These are phyloP conservation scores for Vachellia collinsii DNA, from an alignment of 306 rosid genomes.

Conservation along the genomic window DNA sequence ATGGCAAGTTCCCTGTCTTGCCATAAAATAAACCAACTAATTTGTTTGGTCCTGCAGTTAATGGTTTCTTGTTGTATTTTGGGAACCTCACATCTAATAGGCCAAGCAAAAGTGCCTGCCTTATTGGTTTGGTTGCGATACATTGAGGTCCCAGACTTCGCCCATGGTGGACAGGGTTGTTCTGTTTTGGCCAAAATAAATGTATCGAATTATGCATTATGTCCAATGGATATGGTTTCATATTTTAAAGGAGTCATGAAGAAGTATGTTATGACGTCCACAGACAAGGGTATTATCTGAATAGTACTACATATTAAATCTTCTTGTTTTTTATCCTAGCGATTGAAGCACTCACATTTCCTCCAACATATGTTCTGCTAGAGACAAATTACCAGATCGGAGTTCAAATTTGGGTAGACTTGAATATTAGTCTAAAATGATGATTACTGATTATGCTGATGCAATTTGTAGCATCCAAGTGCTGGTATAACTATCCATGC, in stretches of 20 bases:
- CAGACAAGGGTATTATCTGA: neutral
- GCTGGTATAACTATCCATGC: constrained; percentile 1
- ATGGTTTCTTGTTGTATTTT: constrained; percentile 1
- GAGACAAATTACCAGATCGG: neutral
- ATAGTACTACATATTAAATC: neutral
- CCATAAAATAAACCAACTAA: constrained; percentile 10
- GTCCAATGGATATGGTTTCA: constrained; percentile 8
- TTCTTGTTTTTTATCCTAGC: neutral
- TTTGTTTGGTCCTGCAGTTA: constrained; percentile 12
- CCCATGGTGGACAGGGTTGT: constrained; percentile 14
- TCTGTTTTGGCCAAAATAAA: constrained; percentile 6
- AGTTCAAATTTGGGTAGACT: neutral
- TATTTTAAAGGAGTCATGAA: neutral
- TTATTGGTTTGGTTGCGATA: constrained; percentile 11
- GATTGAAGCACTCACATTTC: constrained; percentile 8
- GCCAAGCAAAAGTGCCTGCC: neutral
- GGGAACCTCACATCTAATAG: neutral
- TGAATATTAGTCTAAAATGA: neutral
- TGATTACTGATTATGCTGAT: neutral
- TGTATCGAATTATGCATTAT: neutral
- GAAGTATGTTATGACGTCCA: neutral
- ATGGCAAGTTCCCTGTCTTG: constrained; percentile 2
- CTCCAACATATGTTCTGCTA: neutral
- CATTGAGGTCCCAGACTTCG: neutral
- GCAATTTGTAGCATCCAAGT: constrained; percentile 9